Evolutionary conservation across 2,329 filamentous ascomycete genomes (phyloP).

Genomic region (Pseudopithomyces chartarum): DNA sequence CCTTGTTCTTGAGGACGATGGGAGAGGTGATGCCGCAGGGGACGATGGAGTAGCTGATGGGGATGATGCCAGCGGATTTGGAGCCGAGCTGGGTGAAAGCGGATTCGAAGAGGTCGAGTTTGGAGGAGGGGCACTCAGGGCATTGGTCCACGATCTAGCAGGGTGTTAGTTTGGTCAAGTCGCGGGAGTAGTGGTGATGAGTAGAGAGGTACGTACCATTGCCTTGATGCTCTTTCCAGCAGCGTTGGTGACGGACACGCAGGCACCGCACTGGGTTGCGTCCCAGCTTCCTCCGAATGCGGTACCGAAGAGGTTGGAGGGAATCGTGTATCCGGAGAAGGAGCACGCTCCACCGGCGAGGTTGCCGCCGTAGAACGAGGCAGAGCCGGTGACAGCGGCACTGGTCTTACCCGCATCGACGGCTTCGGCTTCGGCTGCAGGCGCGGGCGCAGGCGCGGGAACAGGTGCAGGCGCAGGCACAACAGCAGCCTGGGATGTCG

Average conservation of each 20-base stretch:
- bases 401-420: slow-evolving; percentile 6
- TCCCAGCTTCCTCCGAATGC: slow-evolving; percentile 67
- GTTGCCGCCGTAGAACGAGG: slow-evolving; percentile 47
- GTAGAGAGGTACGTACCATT: slow-evolving; percentile 57
- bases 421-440: slow-evolving; percentile 14
- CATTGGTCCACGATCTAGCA: slow-evolving; percentile 61
- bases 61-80: slow-evolving; percentile 54
- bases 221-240: slow-evolving; percentile 64
- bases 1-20: slow-evolving; percentile 59
- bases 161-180: neutral
- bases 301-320: slow-evolving; percentile 63
- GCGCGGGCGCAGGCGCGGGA: slow-evolving; percentile 11
- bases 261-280: slow-evolving; percentile 64
- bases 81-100: slow-evolving; percentile 57
- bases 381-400: slow-evolving; percentile 25
- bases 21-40: slow-evolving; percentile 58
- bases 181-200: neutral
- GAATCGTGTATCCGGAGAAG: slow-evolving; percentile 67
- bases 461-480: slow-evolving; percentile 12
- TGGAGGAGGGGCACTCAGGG: slow-evolving; percentile 58
- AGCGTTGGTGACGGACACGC: slow-evolving; percentile 63
- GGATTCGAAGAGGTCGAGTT: slow-evolving; percentile 61
- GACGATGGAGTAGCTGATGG: slow-evolving; percentile 56
- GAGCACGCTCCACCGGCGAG: slow-evolving; percentile 65
- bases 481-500: slow-evolving; percentile 2